Evolutionary conservation across 768 basidiomycete species (phyloP).

Genomic region (Obba rivulosa): DNA sequence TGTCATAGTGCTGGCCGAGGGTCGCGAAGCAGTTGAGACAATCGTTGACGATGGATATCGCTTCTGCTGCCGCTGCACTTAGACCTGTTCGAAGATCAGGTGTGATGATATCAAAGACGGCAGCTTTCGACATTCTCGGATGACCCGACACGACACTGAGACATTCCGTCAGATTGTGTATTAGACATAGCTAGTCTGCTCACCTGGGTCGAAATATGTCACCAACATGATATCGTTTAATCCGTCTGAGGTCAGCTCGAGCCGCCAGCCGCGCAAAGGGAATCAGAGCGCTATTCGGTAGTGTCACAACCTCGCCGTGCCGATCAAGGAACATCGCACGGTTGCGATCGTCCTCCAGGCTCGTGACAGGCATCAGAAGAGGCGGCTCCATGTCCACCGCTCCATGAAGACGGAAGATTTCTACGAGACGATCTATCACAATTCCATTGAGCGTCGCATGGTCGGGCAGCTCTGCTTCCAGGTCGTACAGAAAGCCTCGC

Average conservation of each 20-base stretch:
- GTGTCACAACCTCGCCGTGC: conserved; percentile 67
- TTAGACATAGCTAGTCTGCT: conserved; percentile 8
- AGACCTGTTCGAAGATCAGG: conserved; percentile 61
- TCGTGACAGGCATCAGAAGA: conserved; percentile 68
- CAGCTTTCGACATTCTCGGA: conserved; percentile 67
- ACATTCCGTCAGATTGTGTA: not conserved
- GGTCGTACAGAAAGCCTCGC: conserved; percentile 71
- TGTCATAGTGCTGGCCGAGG: conserved; percentile 60
- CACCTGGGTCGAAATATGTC: conserved; percentile 70
- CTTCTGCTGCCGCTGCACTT: conserved; percentile 67
- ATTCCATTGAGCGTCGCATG: conserved; percentile 66
- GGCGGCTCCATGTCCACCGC: conserved; percentile 86
- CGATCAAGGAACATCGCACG: conserved; percentile 76
- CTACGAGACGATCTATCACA: conserved; percentile 69
- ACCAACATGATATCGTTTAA: conserved; percentile 79
- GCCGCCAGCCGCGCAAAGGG: conserved; percentile 85
- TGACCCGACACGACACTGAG: conserved; percentile 63
- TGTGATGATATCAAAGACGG: conserved; percentile 81
- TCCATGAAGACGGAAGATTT: conserved; percentile 84
- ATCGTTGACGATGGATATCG: conserved; percentile 62
- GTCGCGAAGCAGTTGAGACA: conserved; percentile 71
- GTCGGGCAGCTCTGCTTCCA: conserved; percentile 61
- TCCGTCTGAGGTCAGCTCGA: conserved; percentile 54
- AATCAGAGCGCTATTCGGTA: conserved; percentile 68
- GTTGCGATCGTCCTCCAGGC: conserved; percentile 49